Base-by-base conservation (phyloP, 768 basidiomycete species). In the Russula griseocarnosa region DNA sequence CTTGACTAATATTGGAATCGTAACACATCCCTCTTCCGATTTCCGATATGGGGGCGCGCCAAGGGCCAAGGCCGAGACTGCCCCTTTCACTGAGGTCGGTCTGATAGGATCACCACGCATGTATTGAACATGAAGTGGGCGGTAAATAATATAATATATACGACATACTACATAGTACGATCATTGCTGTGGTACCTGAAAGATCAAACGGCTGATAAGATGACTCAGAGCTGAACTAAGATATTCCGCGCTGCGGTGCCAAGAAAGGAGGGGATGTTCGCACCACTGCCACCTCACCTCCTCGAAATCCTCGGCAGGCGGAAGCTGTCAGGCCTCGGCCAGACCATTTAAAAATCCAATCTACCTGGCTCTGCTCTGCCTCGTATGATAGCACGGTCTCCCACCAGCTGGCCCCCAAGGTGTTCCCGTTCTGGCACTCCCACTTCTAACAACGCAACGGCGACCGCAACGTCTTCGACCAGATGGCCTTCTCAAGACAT, bases 401-500 rank as follows among this genome's bases (percentile, higher is more conserved):
- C 54, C 5, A 32, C 57, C 46, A 55, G 47, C 66, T 58, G 57
- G 47, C 44, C 46, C n/a, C 46, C 46, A 24, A 47, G 50, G 28
- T 56, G 51, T 40, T 49, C 56, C 38, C 40, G 32, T 38, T 55
- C 64, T 13, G 32, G 56, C n/a, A 14, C 38, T 14, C 32, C 61
- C 18, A 36, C n/a, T 46, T 53, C 51, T 18, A 22, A 47, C 36
- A 54, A 26, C 58, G 51, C 67, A 54, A 54, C 54, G 38, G 24
- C 51, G 50, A 58, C 44, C 5, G 46, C 60, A 3, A 44, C 53
- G 13, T 51, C 65, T 51, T 54, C 62, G 11, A 59, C 57, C n/a
- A 58, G 46, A 66, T 62, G 67, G 65, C 56, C 65, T 38, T 38
- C 49, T 24, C 64, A 66, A 36, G 67, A 66, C 60, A 55, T 34